A percentile compares a stretch with the other conserved stretches of the same genome.
Evolutionary conservation across 1,284 basidiomycete species (phyloP).

Genomic region (Malassezia arunalokei): DNA sequence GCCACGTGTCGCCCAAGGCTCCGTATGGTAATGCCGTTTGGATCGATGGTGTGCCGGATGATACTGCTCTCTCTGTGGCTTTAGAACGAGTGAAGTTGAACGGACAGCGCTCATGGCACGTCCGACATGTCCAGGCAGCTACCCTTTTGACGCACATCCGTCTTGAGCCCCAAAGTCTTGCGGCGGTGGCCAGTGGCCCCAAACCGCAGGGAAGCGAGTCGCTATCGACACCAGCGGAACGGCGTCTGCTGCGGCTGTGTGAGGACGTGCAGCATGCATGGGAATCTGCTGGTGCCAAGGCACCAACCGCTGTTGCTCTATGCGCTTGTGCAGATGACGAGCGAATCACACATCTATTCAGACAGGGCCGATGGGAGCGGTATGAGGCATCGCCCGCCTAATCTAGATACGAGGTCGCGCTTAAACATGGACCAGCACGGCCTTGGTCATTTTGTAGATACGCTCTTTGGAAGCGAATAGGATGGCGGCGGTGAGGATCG

Average conservation of each 20-base stretch:
- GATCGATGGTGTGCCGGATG: not conserved
- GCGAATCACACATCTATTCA: not conserved
- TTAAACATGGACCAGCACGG: not conserved
- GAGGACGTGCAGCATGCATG: conserved; percentile 6
- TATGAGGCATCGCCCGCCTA: no score
- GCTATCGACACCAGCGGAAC: conserved; percentile 1
- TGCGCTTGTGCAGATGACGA: not conserved
- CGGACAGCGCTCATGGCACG: not conserved
- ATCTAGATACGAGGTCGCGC: no score
- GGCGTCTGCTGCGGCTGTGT: not conserved
- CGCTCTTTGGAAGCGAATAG: conserved; percentile 44
- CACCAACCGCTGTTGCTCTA: not conserved
- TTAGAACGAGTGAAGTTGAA: not conserved
- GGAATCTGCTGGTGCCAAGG: not conserved
- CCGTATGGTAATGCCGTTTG: not conserved
- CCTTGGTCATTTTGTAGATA: conserved; percentile 33
- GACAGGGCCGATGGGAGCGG: not conserved
- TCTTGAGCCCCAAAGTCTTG: conserved; percentile 10
- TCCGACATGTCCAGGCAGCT: not conserved
- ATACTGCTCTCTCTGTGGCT: not conserved
- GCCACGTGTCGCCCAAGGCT: not conserved
- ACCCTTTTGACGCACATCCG: not conserved
- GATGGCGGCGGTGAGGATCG: conserved; percentile 42
- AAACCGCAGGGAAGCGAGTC: not conserved
- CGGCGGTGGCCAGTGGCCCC: conserved; percentile 3